phyloP scores from a whole-genome alignment of 495 filamentous ascomycete genomes.

The Tuber melanosporum region DNA sequence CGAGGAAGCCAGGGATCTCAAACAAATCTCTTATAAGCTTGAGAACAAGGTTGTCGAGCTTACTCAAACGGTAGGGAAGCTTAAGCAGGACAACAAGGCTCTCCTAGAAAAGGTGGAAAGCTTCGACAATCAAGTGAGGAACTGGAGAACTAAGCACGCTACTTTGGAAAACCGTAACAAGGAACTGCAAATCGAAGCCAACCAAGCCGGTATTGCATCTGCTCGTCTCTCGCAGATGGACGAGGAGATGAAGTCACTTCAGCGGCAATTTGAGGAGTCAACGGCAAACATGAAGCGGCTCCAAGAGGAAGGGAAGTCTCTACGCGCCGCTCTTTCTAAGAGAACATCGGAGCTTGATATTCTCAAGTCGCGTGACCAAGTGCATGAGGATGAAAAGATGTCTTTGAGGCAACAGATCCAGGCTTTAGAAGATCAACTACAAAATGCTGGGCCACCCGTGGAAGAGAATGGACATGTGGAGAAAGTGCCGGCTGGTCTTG shows the following conservation, averaged over 20 bases:
- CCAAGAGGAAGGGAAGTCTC: conserved; percentile 79
- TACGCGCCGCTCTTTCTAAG: conserved; percentile 68
- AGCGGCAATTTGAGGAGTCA: conserved; percentile 77
- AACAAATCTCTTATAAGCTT: conserved; percentile 97
- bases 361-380: conserved; percentile 60
- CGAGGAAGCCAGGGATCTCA: conserved; percentile 93
- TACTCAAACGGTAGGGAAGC: conserved; percentile 83
- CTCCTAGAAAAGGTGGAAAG: conserved; percentile 85
- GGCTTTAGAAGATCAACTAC: conserved; percentile 88
- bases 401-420: conserved; percentile 76
- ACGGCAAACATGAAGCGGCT: conserved; percentile 81
- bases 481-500: conserved; percentile 69
- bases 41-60: conserved; percentile 99
- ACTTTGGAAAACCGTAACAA: conserved; percentile 83
- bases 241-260: conserved; percentile 87
- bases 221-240: conserved; percentile 84
- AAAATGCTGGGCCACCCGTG: conserved; percentile 68
- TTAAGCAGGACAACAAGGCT: conserved; percentile 88
- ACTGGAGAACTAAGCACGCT: conserved; percentile 85
- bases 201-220: conserved; percentile 91
- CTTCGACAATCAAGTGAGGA: conserved; percentile 92
- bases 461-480: conserved; percentile 69
- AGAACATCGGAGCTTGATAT: conserved; percentile 71
- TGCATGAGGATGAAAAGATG: conserved; percentile 74
- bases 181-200: conserved; percentile 91